phyloP scores from a whole-genome alignment of 176 grass and related monocot species.

The Oryza meyeriana region DNA sequence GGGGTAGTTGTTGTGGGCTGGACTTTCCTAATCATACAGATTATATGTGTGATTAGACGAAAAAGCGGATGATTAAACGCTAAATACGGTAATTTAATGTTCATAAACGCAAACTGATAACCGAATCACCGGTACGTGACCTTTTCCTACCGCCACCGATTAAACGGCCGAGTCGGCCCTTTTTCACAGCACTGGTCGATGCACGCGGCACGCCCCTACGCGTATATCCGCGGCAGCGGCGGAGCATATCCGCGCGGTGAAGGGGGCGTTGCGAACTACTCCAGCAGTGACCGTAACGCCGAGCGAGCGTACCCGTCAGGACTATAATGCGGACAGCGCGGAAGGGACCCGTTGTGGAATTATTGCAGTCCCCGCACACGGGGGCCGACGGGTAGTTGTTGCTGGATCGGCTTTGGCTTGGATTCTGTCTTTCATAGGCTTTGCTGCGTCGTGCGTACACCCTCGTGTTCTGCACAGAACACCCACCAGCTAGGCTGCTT shows the following conservation, averaged over 20 bases:
- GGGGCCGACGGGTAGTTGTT: background rate
- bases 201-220: background rate
- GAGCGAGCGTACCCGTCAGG: background rate
- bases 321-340: background rate
- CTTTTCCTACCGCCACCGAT: too few relatives aligned
- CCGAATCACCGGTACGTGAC: too few relatives aligned
- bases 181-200: too few relatives aligned
- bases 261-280: background rate
- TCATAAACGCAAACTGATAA: too few relatives aligned
- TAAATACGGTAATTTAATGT: too few relatives aligned
- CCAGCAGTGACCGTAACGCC: background rate
- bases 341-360: conserved; percentile 23
- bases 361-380: conserved; percentile 30
- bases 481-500: background rate
- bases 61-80: too few relatives aligned
- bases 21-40: too few relatives aligned
- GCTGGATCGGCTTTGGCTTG: conserved; percentile 10
- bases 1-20: too few relatives aligned
- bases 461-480: background rate
- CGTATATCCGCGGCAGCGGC: conserved; percentile 10
- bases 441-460: background rate
- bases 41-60: too few relatives aligned
- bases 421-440: background rate
- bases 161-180: rapidly evolving
- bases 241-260: conserved; percentile 25